Conservation (phyloP, 306 rosid species). For the Canavalia gladiata region DNA sequence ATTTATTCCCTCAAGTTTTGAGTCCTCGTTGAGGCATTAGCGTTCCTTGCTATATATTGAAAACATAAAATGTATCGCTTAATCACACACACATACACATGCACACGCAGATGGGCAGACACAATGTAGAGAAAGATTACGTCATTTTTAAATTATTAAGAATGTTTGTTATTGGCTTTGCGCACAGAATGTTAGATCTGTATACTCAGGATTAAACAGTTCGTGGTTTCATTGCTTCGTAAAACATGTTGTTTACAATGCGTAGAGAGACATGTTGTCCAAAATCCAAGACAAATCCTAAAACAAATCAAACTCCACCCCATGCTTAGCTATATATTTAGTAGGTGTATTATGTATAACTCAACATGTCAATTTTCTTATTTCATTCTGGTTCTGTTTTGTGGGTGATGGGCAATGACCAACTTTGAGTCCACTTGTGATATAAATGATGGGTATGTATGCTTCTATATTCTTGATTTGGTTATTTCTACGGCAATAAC, state of each 20-base stretch:
- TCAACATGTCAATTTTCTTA: slow-evolving; percentile 14
- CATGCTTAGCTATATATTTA: background rate
- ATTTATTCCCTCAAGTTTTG: slow-evolving; percentile 6
- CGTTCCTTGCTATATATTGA: slow-evolving; percentile 6
- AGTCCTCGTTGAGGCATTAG: background rate
- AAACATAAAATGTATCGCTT: background rate
- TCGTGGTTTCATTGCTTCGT: slow-evolving; percentile 1
- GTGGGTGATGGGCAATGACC: background rate
- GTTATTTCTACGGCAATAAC: background rate
- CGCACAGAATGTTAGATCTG: background rate
- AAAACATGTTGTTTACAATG: background rate
- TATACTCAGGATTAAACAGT: background rate
- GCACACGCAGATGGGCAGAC: background rate
- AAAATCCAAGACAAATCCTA: slow-evolving; percentile 3
- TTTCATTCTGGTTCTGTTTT: slow-evolving; percentile 13
- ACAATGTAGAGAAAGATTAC: background rate
- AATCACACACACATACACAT: background rate
- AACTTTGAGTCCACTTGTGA: background rate
- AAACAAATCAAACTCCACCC: slow-evolving; percentile 15
- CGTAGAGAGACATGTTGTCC: background rate
- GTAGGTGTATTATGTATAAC: background rate
- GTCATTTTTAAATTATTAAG: background rate
- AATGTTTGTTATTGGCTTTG: slow-evolving; percentile 12
- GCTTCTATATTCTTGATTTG: background rate
- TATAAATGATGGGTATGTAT: slow-evolving; percentile 31